Evolutionary conservation across 805 yeast species (phyloP), one percentile per base, ranked within the genome.

Genomic region (Candida gorgasii): DNA sequence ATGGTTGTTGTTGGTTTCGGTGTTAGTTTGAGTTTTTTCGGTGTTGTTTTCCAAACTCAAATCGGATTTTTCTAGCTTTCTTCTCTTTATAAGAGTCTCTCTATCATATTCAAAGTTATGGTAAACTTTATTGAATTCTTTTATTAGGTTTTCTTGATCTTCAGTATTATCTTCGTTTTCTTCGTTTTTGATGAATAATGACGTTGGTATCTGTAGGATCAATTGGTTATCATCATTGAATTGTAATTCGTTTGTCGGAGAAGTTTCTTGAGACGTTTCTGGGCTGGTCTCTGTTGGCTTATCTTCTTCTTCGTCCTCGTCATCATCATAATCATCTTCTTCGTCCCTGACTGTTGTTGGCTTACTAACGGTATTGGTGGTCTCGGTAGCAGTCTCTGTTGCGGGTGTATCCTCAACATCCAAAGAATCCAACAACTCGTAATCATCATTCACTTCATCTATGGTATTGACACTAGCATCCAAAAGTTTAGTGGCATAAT

Each of bases 41-140:
- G 45, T 43, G 2, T 45, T 50, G 11, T 50, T 43, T 44, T 73
- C 81, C 18, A 89, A 62, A 52, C 85, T 80, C 55, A 85, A 76
- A 59, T 90, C 95, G 43, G 87, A 83, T 52, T 84, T 86, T 54
- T 88, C 95, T 23, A 90, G 68, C 55, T 83, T 86, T 47, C 88
- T 64, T 56, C 93, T 75, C 53, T 88, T 86, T 42, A 82, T 69
- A 42, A 88, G 69, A 1, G 90, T 86, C 40, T 87, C 95, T 41
- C 76, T 58, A 59, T 86, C 95, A 55, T 80, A 77, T 58, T 86
- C 95, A 56, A 84, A 84, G 51, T 75, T 80, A 55, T 86, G 93
- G 54, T 86, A 86, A 3, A 85, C 78, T 50, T 79, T 83, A 62
- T 81, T 81, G 66, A 84, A 84, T 55, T 80, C 84, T 45, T 73